Evolutionary conservation across 1,139 yeast species (phyloP), one percentile per base, ranked within the genome.

Genomic region (Barnettozyma hawaiiensis): DNA sequence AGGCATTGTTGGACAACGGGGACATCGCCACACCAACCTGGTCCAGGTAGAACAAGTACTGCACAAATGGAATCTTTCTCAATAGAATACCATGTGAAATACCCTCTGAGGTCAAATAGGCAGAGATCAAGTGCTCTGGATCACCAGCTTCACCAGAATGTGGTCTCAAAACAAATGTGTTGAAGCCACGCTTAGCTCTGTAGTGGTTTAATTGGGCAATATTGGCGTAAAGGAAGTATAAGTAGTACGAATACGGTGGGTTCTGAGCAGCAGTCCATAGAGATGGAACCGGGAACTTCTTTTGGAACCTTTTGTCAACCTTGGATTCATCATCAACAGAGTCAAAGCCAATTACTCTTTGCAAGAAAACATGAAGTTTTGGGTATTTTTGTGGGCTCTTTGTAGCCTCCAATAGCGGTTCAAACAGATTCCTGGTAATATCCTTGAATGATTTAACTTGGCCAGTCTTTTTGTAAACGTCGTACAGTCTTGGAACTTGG

Each of bases 81-180:
- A 94, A 71, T 47, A 90, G 65, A 48, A 94, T 94, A 46, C 99
- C 99, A 60, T 94, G 99, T 35, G 95, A 86, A 49, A 92, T 94
- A 42, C 95, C 86, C 58, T 92, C 95, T 1, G 97, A 81, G 0
- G 95, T 79, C 57, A 94, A 67, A 58, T 85, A 94, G 1, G 98
- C 94, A 44, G 92, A 76, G 35, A 90, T 87, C 60, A 94, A 73
- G 66, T 94, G 98, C 57, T 90, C 97, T 1, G 98, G 97, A 58
- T 94, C 97, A 43, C 99, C 99, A 6, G 98, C 99, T 65, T 94
- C 99, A 51, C 99, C 99, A 56, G 96, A 86, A 62, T 94, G 99
- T 2, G 99, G 99, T 57, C 98, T 77, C 54, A 94, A 70, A 16
- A 87, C 95, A 64, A 94, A 82, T 0, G 97, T 90, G 60, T 86